A percentile compares a stretch with the other conserved stretches of the same genome.
phyloP scores from a whole-genome alignment of 768 basidiomycete species.

The Lactarius sp. region DNA sequence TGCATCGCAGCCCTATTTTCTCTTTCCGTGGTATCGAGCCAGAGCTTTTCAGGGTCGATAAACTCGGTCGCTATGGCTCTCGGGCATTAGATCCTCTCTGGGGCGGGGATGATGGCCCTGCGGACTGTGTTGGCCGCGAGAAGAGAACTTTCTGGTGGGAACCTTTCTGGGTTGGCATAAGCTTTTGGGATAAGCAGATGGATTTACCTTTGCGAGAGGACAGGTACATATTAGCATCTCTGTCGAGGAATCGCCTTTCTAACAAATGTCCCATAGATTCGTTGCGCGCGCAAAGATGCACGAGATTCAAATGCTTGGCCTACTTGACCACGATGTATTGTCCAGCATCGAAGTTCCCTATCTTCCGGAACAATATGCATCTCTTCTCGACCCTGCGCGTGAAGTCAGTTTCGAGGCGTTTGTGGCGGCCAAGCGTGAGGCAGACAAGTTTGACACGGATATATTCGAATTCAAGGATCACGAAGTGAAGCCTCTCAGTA shows the following conservation, averaged over 20 bases:
- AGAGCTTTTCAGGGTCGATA: constrained; percentile 39
- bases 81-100: constrained; percentile 67
- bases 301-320: constrained; percentile 91
- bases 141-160: constrained; percentile 82
- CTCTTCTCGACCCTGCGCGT: constrained; percentile 21
- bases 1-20: constrained; percentile 92
- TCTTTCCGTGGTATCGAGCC: constrained; percentile 73
- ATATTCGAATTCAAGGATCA: constrained; percentile 50
- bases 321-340: constrained; percentile 87
- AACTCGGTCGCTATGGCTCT: constrained; percentile 41
- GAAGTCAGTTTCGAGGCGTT: constrained; percentile 23
- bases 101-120: constrained; percentile 56
- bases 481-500: constrained; percentile 33
- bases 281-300: constrained; percentile 95
- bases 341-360: constrained; percentile 86
- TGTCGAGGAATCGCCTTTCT: not conserved
- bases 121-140: constrained; percentile 33
- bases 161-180: constrained; percentile 78
- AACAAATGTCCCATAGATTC: constrained; percentile 50
- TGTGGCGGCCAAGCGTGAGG: constrained; percentile 44
- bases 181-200: constrained; percentile 86
- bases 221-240: constrained; percentile 42
- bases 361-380: constrained; percentile 44
- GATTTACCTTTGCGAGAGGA: constrained; percentile 77
- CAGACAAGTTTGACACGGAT: constrained; percentile 70